phyloP scores from a whole-genome alignment of 805 yeast species.

The Pichia kluyveri region DNA sequence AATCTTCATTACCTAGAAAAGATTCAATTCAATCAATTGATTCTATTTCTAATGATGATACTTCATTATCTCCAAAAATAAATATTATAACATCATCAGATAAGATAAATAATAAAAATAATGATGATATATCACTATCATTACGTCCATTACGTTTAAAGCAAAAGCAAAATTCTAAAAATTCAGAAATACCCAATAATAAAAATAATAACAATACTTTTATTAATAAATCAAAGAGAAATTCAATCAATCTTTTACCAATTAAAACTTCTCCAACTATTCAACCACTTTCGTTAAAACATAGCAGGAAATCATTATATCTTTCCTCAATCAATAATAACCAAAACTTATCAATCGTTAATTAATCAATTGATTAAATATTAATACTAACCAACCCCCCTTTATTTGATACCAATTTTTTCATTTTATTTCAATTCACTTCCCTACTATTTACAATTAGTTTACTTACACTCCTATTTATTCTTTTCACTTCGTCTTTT shows the following conservation, averaged over 20 bases:
- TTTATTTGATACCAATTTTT: background rate
- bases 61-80: background rate
- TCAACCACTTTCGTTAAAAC: background rate
- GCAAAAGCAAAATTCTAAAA: slow-evolving; percentile 3
- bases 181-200: background rate
- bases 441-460: background rate
- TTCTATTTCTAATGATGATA: background rate
- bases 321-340: background rate
- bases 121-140: background rate
- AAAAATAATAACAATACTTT: no score
- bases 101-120: background rate
- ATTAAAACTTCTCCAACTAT: slow-evolving; percentile 1
- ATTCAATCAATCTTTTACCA: slow-evolving; percentile 1
- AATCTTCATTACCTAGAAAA: slow-evolving; percentile 16
- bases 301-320: slow-evolving; percentile 1
- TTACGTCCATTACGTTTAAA: slow-evolving; percentile 12
- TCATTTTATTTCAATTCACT: background rate
- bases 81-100: background rate
- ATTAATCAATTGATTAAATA: background rate
- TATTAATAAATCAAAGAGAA: background rate
- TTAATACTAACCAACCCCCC: background rate
- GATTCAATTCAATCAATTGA: slow-evolving; percentile 5
- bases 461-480: background rate
- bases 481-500: background rate
- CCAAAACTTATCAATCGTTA: no score